Percentiles rank a stretch among this genome's conserved stretches.
Conservation (phyloP, 2,329 filamentous ascomycete genomes). For the Cadophora sp. region DNA sequence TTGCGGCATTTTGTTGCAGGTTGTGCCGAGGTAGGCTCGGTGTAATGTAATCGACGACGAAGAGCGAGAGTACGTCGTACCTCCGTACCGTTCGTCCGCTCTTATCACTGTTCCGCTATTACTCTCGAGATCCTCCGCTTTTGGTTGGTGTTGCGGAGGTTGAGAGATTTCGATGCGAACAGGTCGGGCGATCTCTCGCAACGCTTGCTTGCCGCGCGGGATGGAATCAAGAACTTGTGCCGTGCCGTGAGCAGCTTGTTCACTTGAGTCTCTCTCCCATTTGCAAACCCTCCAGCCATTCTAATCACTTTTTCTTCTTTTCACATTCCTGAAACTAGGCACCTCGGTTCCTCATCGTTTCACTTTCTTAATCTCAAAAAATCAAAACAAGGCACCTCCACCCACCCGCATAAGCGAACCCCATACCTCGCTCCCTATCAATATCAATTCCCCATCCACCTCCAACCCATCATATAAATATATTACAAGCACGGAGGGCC, state of each 20-base stretch:
- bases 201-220: background rate
- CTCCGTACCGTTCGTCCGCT: constrained; percentile 4
- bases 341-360: background rate
- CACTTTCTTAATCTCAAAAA: background rate
- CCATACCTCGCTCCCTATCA: background rate
- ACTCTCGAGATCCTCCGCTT: background rate
- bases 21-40: background rate
- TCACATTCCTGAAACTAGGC: background rate
- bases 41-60: background rate
- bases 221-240: background rate
- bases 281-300: background rate
- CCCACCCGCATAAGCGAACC: background rate
- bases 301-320: background rate
- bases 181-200: background rate
- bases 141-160: background rate
- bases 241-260: background rate
- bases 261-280: background rate
- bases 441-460: background rate
- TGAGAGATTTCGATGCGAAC: background rate
- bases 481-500: background rate
- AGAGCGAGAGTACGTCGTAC: background rate
- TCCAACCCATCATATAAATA: background rate
- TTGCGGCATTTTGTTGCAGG: too few species aligned
- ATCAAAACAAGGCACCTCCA: background rate
- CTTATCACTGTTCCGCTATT: background rate